phyloP scores from a whole-genome alignment of 345 rosid species.

The Lumnitzera littorea region DNA sequence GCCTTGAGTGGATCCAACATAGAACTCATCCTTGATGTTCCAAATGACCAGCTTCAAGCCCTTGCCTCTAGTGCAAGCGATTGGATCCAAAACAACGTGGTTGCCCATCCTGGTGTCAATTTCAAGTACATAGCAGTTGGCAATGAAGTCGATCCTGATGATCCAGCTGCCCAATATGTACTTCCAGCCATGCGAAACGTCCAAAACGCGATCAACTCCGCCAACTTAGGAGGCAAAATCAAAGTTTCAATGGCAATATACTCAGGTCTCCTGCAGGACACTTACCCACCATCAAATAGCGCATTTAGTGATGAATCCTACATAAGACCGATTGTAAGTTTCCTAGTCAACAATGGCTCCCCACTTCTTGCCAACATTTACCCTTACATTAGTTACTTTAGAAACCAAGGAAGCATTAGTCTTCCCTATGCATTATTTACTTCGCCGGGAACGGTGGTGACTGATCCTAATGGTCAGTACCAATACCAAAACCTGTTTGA shows the following conservation, averaged over 20 bases:
- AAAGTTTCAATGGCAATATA: constrained; percentile 35
- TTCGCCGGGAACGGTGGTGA: constrained; percentile 6
- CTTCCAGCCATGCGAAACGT: constrained; percentile 24
- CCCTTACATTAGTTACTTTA: constrained; percentile 22
- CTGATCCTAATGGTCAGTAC: constrained; percentile 5
- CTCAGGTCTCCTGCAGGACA: not conserved
- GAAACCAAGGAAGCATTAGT: not conserved
- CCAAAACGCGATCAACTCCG: constrained; percentile 10
- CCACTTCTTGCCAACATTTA: constrained; percentile 29
- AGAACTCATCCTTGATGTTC: constrained; percentile 27
- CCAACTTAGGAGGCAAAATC: constrained; percentile 16
- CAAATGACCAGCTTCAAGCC: constrained; percentile 22
- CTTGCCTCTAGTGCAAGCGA: constrained; percentile 14
- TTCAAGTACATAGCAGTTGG: constrained; percentile 48
- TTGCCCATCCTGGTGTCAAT: constrained; percentile 22
- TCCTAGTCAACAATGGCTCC: constrained; percentile 14
- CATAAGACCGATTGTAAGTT: constrained; percentile 20
- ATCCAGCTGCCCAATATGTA: constrained; percentile 10
- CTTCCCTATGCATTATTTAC: constrained; percentile 23
- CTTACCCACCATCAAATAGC: constrained; percentile 28
- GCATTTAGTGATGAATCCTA: constrained; percentile 6
- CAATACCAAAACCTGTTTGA: constrained; percentile 20
- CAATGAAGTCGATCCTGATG: constrained; percentile 31
- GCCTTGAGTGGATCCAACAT: constrained; percentile 35
- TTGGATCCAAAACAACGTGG: constrained; percentile 31